Evolutionary conservation across 495 filamentous ascomycete species (phyloP), one percentile per base, ranked within the genome.

Genomic region (Hyaloscypha finlandica): DNA sequence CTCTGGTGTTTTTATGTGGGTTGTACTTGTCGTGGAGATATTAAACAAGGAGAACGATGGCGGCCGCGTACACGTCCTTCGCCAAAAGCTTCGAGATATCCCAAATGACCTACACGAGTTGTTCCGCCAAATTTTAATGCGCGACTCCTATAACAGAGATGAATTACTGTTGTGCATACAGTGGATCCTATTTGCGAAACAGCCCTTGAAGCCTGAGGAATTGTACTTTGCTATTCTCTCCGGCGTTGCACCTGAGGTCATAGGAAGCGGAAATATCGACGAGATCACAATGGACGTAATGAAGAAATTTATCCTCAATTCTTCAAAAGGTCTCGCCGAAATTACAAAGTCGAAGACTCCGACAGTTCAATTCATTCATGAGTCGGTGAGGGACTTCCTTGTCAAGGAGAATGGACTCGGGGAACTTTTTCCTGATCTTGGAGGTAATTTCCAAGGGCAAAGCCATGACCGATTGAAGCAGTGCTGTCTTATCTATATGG

Each of bases 351-450:
- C 69, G 4, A 63, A 45, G 33, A 8, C 19, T 56, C 63, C 14
- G 31, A 67, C 54, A 63, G 74, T 77, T 42, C 77, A 79, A 57
- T 77, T 81, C 59, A 78, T 81, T 33, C 77, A 80, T 69, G 71
- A 77, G 60, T 75, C 76, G 12, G 76, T 78, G 65, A 75, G 74
- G 22, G 75, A 79, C 45, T 79, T 76, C 54, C 72, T 79, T 45
- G 19, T 76, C 45, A 60, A 73, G 59, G 61, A 68, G 25, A 68
- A 69, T 42, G 68, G 59, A 6, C 55, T 71, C 6, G 37, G 22
- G 31, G 53, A 68, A 8, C 52, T 74, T 45, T 63, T 55, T 52
- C 62, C 66, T 2, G 35, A 64, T 14, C 53, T 74, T 35, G 60
- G 30, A 30, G 22, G 20, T 35, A 63, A 73, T 42, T 69, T 74